Conservation (phyloP, 257 asterid genomes). For the Coffea canephora region DNA sequence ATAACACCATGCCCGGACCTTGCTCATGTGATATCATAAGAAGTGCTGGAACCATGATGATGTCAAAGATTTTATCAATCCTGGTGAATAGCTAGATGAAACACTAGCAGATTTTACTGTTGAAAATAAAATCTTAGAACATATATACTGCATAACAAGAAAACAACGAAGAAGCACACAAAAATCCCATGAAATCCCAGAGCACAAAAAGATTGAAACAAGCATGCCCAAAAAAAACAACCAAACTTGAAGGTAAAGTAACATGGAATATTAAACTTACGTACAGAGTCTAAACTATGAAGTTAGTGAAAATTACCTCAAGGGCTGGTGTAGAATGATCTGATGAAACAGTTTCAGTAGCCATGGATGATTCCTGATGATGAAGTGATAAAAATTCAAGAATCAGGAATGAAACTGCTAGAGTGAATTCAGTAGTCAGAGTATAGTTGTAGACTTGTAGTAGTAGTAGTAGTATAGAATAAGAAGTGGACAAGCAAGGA, state of each 20-base stretch:
- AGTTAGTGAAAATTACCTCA: slow-evolving; percentile 36
- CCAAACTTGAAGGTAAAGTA: neutral
- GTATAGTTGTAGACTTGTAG: neutral
- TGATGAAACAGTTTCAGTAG: slow-evolving; percentile 55
- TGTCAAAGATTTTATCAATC: neutral
- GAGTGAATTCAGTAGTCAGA: neutral
- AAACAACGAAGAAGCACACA: neutral
- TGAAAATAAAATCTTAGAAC: neutral
- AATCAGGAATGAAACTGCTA: neutral
- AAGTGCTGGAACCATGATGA: neutral
- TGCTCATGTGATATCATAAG: neutral
- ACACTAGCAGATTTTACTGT: neutral
- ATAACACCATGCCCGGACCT: neutral
- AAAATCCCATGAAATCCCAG: neutral
- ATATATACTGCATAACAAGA: neutral
- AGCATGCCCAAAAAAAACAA: neutral
- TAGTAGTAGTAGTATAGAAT: slow-evolving; percentile 10
- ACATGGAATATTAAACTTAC: neutral
- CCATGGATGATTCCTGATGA: slow-evolving; percentile 42
- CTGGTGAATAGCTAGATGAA: neutral
- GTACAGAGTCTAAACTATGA: neutral
- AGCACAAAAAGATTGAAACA: neutral
- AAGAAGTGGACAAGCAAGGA: slow-evolving; percentile 31
- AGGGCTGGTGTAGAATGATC: slow-evolving; percentile 40
- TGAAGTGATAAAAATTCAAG: neutral